A percentile compares a stretch with the other conserved stretches of the same genome.
Evolutionary conservation across 2,329 filamentous ascomycete genomes (phyloP).

Genomic region (Pyrenophora graminea): DNA sequence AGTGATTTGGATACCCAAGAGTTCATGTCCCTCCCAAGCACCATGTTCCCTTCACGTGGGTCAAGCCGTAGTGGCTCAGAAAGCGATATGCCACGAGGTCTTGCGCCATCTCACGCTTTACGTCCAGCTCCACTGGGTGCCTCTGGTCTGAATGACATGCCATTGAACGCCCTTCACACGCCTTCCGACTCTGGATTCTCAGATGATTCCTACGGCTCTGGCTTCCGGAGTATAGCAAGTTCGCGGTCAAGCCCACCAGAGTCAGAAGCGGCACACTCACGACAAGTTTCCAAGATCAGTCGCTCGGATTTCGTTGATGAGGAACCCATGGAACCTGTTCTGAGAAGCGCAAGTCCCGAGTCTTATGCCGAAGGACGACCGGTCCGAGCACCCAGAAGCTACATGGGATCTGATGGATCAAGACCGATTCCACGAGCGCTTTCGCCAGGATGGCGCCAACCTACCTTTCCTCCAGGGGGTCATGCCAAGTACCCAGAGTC

Average conservation of each 20-base stretch:
- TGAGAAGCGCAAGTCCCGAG: constrained; percentile 38
- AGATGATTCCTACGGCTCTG: constrained; percentile 43
- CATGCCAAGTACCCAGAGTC: constrained; percentile 40
- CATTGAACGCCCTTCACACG: constrained; percentile 40
- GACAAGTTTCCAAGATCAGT: constrained; percentile 36
- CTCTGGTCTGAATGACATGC: constrained; percentile 27
- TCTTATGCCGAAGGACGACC: constrained; percentile 28
- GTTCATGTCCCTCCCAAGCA: constrained; percentile 25
- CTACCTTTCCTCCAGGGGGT: constrained; percentile 7
- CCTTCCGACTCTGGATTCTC: constrained; percentile 49
- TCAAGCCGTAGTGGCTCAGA: constrained; percentile 30
- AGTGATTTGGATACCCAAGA: constrained; percentile 24
- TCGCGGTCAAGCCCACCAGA: constrained; percentile 46
- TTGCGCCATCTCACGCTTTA: constrained; percentile 11
- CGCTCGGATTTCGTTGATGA: constrained; percentile 28
- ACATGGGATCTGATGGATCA: constrained; percentile 25
- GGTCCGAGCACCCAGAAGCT: constrained; percentile 25
- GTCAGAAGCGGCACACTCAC: constrained; percentile 43
- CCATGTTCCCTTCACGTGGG: constrained; percentile 29
- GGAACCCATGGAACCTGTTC: constrained; percentile 24
- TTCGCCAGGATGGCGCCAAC: constrained; percentile 22
- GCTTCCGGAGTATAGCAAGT: constrained; percentile 41
- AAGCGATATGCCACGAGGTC: constrained; percentile 6
- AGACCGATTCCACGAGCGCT: constrained; percentile 28
- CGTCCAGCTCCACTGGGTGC: constrained; percentile 31